Evolutionary conservation across 768 basidiomycete species (phyloP), one percentile per base, ranked within the genome.

Genomic region (Lactarius indigo): DNA sequence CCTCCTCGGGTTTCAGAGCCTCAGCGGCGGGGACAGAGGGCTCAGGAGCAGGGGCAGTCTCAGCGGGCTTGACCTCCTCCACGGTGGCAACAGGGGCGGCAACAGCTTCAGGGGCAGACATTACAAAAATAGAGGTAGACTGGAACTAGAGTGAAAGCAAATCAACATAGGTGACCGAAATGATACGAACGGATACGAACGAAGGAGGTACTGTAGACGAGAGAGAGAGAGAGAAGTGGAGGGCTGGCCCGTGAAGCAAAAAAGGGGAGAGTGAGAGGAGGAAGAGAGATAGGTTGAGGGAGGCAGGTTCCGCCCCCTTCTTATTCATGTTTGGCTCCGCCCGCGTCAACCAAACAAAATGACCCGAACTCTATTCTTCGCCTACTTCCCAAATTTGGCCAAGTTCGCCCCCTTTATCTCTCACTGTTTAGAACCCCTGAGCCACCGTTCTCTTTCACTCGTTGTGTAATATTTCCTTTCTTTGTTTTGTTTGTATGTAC

Each of bases 51-150:
- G 80, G 69, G 58, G 79, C 73, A 12, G 61, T 1, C 75, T 85
- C 85, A 67, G 73, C 75, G 70, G 78, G 77, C 78, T 83, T 83
- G 66, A 79, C 77, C 76, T 86, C 87, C 78, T 87, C 86, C 64
- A 79, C 77, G 76, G 81, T 74, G 59, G 73, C 78, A 72, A 73
- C 68, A 62, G 75, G 81, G 74, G 79, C 79, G 75, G 81, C 73
- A 75, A 79, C 77, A 78, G 88, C 89, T 69, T 73, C 74, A 74
- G 87, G 76, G 78, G 89, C 84, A 83, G 92, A 92, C 91, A 94
- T 93, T 91, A 92, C 86, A 79, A 73, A 65, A 65, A 72, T 70
- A 33, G 62, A 64, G 66, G 50, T 59, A 63, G 57, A 55, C 28
- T 57, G 57, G 41, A 67, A 37, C 62, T 64, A 47, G 30, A 26